phyloP scores from a whole-genome alignment of 257 asterid genomes.

The Anisodus acutangulus region DNA sequence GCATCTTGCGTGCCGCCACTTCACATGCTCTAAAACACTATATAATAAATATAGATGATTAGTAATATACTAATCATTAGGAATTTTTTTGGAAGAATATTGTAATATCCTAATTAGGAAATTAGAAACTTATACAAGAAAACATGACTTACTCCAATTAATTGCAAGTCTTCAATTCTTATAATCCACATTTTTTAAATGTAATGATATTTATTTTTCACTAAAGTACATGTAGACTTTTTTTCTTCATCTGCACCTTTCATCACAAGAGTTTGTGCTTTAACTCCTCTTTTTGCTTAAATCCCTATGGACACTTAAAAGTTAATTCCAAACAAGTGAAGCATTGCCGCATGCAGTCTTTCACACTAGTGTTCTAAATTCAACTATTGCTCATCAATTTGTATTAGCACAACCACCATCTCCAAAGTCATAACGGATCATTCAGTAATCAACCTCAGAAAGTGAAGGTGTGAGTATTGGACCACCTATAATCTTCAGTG shows the following conservation, averaged over 20 bases:
- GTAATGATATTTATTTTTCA: not conserved
- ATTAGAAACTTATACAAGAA: not conserved
- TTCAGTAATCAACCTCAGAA: not conserved
- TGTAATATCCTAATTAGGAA: not conserved
- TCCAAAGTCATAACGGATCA: not conserved
- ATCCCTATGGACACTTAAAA: not conserved
- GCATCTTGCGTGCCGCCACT: not conserved
- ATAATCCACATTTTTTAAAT: not conserved
- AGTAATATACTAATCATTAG: not conserved
- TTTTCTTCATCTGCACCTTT: not conserved
- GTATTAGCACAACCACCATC: slow-evolving; percentile 9
- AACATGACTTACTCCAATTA: not conserved
- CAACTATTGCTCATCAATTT: not conserved
- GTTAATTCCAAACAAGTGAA: not conserved
- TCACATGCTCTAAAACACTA: not conserved
- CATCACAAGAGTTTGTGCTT: not conserved
- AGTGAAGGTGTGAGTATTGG: not conserved
- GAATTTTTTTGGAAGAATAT: not conserved
- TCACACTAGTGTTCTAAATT: not conserved
- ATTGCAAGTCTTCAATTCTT: not conserved
- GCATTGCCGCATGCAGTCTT: not conserved
- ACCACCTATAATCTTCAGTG: not conserved
- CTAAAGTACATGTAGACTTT: not conserved
- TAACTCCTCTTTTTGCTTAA: not conserved
- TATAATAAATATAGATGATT: not conserved